phyloP scores from a whole-genome alignment of 371 early-diverging fungal genomes.

The Smittium culicis region DNA sequence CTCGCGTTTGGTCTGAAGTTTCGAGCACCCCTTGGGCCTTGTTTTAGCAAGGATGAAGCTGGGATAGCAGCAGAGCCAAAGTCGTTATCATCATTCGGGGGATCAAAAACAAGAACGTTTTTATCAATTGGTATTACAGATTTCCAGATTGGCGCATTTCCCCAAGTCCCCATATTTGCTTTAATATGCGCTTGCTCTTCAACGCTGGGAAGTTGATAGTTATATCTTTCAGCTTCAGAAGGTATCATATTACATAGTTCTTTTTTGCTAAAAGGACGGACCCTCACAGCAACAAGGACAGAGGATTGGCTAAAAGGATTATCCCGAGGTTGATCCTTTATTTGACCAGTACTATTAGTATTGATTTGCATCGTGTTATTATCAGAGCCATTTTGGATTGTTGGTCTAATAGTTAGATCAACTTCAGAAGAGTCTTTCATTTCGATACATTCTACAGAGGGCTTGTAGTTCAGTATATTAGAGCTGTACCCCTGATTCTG shows the following conservation, averaged over 20 bases:
- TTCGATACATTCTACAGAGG: neutral
- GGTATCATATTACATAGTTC: conserved; percentile 22
- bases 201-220: neutral
- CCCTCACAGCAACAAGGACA: conserved; percentile 41
- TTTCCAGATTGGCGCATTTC: conserved; percentile 28
- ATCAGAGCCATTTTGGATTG: neutral
- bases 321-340: neutral
- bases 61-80: neutral
- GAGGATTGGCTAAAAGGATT: conserved; percentile 19
- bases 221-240: conserved; percentile 14
- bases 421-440: neutral
- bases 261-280: conserved; percentile 40
- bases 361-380: neutral
- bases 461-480: neutral
- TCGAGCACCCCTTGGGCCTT: conserved; percentile 19
- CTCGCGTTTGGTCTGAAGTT: neutral
- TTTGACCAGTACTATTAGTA: neutral
- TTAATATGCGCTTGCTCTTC: conserved; percentile 4
- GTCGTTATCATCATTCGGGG: conserved; percentile 42
- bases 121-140: conserved; percentile 45
- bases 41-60: conserved; percentile 37
- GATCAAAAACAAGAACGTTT: conserved; percentile 46
- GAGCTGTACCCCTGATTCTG: too few relatives aligned
- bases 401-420: neutral
- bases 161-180: conserved; percentile 8